Base-by-base conservation (phyloP, 768 basidiomycete genomes). In the Leccinum barrowsii region DNA sequence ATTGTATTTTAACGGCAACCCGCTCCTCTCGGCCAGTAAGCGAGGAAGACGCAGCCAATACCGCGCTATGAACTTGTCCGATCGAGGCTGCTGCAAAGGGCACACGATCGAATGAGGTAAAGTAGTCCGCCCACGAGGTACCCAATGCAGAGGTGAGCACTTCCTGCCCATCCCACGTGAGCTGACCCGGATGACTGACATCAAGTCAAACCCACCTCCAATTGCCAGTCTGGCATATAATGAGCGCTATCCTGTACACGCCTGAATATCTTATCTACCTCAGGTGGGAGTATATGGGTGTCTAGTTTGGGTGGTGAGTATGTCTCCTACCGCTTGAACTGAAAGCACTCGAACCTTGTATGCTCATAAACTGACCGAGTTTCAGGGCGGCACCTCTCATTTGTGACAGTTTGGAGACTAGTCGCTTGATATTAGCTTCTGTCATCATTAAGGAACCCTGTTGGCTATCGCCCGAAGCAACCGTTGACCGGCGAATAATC, bases 141-240 rank as follows among this genome's bases (percentile, higher is more conserved):
- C 94, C 94, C 6, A 97, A 80, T 7, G 93, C 82, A n/a, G 77
- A 66, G 1, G 66, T 69, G 74, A 99, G 80, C 30, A 94, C 94
- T 89, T 84, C 67, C 82, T 85, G 63, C 5, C 24, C 37, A 7
- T 42, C 26, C 52, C 26, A 42, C 4, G 19, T 58, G 42, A 52
- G 56, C 48, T 24, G 3, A 37, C n/a, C 13, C 5, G 30, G 24
- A 48, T 5, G 26, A 42, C 40, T 1, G 59, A 8, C 10, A 49
- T 10, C 15, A 42, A 44, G 10, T 26, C 5, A 6, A 4, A 68
- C 74, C 19, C 15, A 92, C 95, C 83, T 95, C 90, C 86, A 98
- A 90, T 70, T 99, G 96, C 90, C 90, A 95, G 64, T 96, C 89
- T 0, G 96, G 96, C 96, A 99, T 99, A 70, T 98, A 98, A 72